These are phyloP conservation scores for Conoideocrella luteorostrata DNA, from an alignment of 2,329 filamentous ascomycete genomes.

Conservation along the genomic window DNA sequence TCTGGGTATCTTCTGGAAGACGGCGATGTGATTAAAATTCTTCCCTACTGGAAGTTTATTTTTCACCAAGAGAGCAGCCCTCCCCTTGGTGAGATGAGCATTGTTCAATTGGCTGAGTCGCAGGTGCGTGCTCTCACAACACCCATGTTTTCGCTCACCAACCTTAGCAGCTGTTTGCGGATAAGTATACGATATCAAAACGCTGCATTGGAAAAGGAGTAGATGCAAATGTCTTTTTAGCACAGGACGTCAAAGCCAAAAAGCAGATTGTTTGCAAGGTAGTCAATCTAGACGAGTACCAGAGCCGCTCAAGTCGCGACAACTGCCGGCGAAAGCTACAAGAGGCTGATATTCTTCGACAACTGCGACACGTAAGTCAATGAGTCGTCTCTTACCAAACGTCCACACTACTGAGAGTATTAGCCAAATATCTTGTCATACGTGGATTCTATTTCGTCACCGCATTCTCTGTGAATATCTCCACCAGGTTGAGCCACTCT, in stretches of 20 bases:
- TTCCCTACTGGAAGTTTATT: conserved; percentile 30
- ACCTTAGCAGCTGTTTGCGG: conserved; percentile 21
- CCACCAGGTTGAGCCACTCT: too few species aligned
- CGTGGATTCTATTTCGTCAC: conserved; percentile 43
- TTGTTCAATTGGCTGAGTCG: conserved; percentile 25
- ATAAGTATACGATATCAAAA: conserved; percentile 26
- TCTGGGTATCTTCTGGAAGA: conserved; percentile 41
- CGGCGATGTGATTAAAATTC: conserved; percentile 41
- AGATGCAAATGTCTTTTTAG: conserved; percentile 31
- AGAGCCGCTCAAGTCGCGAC: conserved; percentile 18
- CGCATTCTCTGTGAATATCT: conserved; percentile 36
- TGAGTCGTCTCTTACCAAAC: neutral
- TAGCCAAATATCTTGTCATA: conserved; percentile 51
- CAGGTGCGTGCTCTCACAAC: conserved; percentile 17
- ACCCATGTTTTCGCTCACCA: neutral
- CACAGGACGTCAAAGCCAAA: conserved; percentile 40
- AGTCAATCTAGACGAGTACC: conserved; percentile 39
- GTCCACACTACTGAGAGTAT: conserved; percentile 11
- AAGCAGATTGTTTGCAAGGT: conserved; percentile 66
- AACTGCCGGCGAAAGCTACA: conserved; percentile 33
- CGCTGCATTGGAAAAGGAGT: conserved; percentile 31
- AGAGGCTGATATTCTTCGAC: conserved; percentile 47
- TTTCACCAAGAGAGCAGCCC: conserved; percentile 23
- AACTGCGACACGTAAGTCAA: conserved; percentile 45
- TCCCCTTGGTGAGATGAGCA: conserved; percentile 16